A percentile compares a stretch with the other conserved stretches of the same genome.
Conservation (phyloP, 352 stramenopile species). For the Globisporangium splendens region DNA sequence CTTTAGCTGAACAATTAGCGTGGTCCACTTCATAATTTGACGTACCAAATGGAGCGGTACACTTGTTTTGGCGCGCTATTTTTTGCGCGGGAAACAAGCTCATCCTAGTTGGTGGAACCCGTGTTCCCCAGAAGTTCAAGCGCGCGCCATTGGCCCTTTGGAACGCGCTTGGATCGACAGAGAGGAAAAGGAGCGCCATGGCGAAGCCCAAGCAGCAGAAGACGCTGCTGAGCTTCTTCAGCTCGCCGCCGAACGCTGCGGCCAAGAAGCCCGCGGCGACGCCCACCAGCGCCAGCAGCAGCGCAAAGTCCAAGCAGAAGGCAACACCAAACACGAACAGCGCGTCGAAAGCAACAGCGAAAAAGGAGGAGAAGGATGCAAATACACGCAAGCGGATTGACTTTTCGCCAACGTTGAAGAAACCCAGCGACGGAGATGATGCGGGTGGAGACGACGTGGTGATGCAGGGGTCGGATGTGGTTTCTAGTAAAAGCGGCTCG, state of each 20-base stretch:
- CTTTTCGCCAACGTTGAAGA: conserved; percentile 54
- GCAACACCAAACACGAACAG: conserved; percentile 1
- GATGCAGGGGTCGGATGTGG: conserved; percentile 1
- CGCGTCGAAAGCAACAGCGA: conserved; percentile 11
- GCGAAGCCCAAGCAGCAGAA: conserved; percentile 61
- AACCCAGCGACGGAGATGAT: conserved; percentile 2
- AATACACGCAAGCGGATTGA: conserved; percentile 60
- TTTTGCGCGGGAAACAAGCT: not conserved
- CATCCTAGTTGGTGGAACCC: no score
- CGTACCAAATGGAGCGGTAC: no score
- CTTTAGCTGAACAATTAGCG: no score
- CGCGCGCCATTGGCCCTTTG: not conserved
- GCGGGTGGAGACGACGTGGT: conserved; percentile 4
- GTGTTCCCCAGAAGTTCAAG: no score
- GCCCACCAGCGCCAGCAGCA: not conserved
- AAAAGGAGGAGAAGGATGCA: conserved; percentile 15
- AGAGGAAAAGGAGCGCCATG: no score
- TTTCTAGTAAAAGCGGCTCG: not conserved
- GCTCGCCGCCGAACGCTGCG: conserved; percentile 36
- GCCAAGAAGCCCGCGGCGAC: conserved; percentile 32
- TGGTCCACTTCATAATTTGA: no score
- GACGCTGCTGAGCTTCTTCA: conserved; percentile 85
- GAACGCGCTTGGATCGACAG: conserved; percentile 1
- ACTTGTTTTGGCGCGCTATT: not conserved
- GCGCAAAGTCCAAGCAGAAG: conserved; percentile 4